A percentile compares a stretch with the other conserved stretches of the same genome.
These are phyloP conservation scores for Pleurotus ostreatus DNA, from an alignment of 768 basidiomycete species.

Conservation along the genomic window DNA sequence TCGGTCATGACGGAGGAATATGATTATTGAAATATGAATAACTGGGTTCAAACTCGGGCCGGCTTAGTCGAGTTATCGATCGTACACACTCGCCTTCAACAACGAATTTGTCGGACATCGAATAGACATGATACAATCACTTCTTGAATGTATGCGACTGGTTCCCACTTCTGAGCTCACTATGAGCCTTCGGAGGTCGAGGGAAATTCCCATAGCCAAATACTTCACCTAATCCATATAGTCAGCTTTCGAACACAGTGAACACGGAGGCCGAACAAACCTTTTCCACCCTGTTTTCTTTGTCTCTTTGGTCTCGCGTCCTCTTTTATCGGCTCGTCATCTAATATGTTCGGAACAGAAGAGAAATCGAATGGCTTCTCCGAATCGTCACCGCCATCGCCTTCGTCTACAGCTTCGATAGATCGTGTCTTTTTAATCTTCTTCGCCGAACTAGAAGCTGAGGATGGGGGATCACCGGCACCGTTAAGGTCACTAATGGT, in stretches of 20 bases:
- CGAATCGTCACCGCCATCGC: slow-evolving; percentile 10
- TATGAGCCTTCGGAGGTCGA: slow-evolving; percentile 59
- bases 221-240: slow-evolving; percentile 32
- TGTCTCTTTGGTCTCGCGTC: slow-evolving; percentile 42
- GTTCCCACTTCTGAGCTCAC: slow-evolving; percentile 66
- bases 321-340: slow-evolving; percentile 43
- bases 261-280: slow-evolving; percentile 10
- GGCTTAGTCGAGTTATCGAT: too few relatives aligned
- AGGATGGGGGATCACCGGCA: slow-evolving; percentile 10
- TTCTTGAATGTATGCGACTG: slow-evolving; percentile 67
- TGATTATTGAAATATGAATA: too few relatives aligned
- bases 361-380: slow-evolving; percentile 66
- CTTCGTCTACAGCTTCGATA: slow-evolving; percentile 10
- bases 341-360: slow-evolving; percentile 66
- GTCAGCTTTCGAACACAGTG: too few relatives aligned
- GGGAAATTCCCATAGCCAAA: slow-evolving; percentile 52
- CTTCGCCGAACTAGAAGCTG: slow-evolving; percentile 16
- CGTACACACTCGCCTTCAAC: too few relatives aligned
- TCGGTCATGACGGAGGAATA: too few relatives aligned
- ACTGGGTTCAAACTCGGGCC: too few relatives aligned
- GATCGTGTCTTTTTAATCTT: slow-evolving; percentile 15
- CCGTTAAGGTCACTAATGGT: slow-evolving; percentile 13
- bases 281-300: slow-evolving; percentile 35
- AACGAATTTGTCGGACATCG: too few relatives aligned
- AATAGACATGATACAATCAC: slow-evolving; percentile 2